A percentile compares a stretch with the other conserved stretches of the same genome.
These are phyloP conservation scores for Papiliotrema nemorosa DNA, from an alignment of 1,284 basidiomycete genomes.

Conservation along the genomic window DNA sequence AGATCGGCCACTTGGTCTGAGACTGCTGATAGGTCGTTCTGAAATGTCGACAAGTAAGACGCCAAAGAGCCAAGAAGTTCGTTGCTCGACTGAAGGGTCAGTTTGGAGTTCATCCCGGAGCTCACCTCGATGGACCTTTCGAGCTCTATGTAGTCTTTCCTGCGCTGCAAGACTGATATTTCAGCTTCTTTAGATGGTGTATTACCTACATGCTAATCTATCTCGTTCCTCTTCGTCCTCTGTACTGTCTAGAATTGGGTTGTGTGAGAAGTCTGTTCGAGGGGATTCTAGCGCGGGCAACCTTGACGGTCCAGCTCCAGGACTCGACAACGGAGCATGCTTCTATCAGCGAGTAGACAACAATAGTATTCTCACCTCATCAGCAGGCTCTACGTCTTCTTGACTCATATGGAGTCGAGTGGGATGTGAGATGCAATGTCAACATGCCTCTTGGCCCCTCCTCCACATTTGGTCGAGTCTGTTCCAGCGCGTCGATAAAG, in stretches of 20 bases:
- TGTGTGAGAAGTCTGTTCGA: no score
- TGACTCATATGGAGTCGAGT: neutral
- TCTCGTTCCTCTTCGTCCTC: constrained; percentile 18
- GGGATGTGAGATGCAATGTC: neutral
- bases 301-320: constrained; percentile 31
- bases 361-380: no score
- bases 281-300: neutral
- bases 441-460: no score
- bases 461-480: no score
- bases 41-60: constrained; percentile 88
- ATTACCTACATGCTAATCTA: constrained; percentile 17
- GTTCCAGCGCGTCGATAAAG: neutral
- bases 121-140: constrained; percentile 38
- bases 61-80: constrained; percentile 78
- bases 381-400: no score
- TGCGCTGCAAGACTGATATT: constrained; percentile 26
- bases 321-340: constrained; percentile 2
- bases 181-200: constrained; percentile 6
- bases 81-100: constrained; percentile 34
- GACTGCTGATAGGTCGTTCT: constrained; percentile 85
- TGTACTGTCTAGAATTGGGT: no score
- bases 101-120: neutral
- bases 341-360: no score
- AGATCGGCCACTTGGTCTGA: constrained; percentile 94
- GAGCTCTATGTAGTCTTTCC: constrained; percentile 40